phyloP scores from a whole-genome alignment of 768 basidiomycete species.

The Podaxis sp. region DNA sequence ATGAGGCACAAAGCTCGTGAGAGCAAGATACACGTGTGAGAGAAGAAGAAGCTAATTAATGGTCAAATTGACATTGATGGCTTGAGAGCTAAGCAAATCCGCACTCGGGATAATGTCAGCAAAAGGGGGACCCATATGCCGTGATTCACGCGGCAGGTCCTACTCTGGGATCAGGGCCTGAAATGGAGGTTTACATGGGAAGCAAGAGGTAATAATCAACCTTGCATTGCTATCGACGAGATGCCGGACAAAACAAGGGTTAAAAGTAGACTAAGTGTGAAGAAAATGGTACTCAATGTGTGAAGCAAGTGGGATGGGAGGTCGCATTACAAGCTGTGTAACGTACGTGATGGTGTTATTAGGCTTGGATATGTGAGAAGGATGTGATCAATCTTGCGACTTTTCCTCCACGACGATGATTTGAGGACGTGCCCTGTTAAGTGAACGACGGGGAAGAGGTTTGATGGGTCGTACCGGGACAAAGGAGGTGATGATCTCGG shows the following conservation, averaged over 20 bases:
- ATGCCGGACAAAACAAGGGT: conserved; percentile 1
- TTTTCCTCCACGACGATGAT: conserved; percentile 9
- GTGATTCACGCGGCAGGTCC: not conserved
- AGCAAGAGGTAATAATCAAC: conserved; percentile 3
- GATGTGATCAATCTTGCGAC: conserved; percentile 5
- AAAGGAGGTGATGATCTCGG: conserved; percentile 40
- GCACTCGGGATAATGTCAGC: not conserved
- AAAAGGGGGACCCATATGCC: not conserved
- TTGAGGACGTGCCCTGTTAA: conserved; percentile 8
- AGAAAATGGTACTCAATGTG: conserved; percentile 2
- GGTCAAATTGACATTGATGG: not conserved
- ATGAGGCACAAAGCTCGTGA: conserved; percentile 2
- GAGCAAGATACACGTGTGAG: not conserved
- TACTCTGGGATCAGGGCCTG: not conserved
- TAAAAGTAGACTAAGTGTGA: conserved; percentile 3
- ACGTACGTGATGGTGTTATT: conserved; percentile 7
- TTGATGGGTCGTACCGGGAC: conserved; percentile 40
- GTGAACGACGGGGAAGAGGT: conserved; percentile 43
- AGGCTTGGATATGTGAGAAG: conserved; percentile 3
- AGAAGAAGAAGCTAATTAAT: conserved; percentile 2
- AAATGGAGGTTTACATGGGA: conserved; percentile 2
- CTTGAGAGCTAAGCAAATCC: conserved; percentile 1
- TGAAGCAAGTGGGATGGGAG: conserved; percentile 11
- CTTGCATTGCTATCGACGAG: conserved; percentile 1
- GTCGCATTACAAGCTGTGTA: conserved; percentile 13